Evolutionary conservation across 2,329 filamentous ascomycete species (phyloP).

Genomic region (Sporothrix pallida): DNA sequence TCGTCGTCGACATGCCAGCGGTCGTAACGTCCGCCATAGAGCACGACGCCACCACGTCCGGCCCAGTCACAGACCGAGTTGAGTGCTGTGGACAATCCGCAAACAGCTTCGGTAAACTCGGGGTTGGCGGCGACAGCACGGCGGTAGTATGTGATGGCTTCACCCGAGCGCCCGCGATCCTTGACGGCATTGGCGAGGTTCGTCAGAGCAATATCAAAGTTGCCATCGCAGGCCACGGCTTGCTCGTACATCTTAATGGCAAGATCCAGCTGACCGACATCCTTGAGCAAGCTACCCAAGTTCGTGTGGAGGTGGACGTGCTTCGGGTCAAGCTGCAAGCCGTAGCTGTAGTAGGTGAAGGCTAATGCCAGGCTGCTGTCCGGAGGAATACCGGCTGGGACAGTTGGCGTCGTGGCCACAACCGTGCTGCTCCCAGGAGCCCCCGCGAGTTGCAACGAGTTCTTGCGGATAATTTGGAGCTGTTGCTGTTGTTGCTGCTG

Average conservation of each 20-base stretch:
- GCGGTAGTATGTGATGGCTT: conserved; percentile 91
- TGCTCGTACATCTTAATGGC: conserved; percentile 98
- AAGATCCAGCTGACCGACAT: conserved; percentile 88
- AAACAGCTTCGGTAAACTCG: conserved; percentile 95
- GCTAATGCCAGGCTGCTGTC: conserved; percentile 89
- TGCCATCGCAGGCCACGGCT: conserved; percentile 88
- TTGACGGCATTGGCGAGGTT: conserved; percentile 98
- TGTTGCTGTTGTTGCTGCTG: conserved; percentile 24
- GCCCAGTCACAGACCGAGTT: conserved; percentile 97
- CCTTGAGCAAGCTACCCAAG: conserved; percentile 90
- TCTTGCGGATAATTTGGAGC: conserved; percentile 6
- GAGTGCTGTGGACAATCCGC: conserved; percentile 89
- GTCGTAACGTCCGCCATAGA: conserved; percentile 76
- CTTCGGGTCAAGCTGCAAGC: conserved; percentile 79
- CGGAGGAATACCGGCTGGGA: conserved; percentile 72
- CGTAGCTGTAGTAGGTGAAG: conserved; percentile 94
- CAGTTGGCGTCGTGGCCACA: conserved; percentile 52
- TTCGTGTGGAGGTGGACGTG: conserved; percentile 98
- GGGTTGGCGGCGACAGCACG: conserved; percentile 90
- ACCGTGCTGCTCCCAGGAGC: conserved; percentile 34
- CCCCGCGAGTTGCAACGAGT: conserved; percentile 1
- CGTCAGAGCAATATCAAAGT: conserved; percentile 94
- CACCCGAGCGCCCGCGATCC: conserved; percentile 88
- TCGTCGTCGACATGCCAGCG: conserved; percentile 90
- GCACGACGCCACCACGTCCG: conserved; percentile 82